phyloP scores from a whole-genome alignment of 305 asterid species.

The Fraxinus greggii region DNA sequence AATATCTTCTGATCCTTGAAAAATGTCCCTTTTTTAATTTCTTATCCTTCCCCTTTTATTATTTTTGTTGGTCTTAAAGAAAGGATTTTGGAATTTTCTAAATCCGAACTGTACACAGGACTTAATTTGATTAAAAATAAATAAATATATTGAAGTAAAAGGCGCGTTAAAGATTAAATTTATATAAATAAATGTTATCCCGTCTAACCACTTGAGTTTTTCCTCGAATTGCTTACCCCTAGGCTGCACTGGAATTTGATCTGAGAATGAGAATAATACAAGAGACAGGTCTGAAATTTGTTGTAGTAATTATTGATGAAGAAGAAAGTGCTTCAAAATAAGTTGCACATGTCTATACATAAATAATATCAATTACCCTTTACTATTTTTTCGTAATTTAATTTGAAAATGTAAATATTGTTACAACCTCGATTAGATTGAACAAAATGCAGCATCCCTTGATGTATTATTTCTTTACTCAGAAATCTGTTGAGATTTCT shows the following conservation, averaged over 20 bases:
- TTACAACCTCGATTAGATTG: neutral
- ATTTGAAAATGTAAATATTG: neutral
- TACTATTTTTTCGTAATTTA: neutral
- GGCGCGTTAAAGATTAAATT: neutral
- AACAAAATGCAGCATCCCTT: neutral
- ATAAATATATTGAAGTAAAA: neutral
- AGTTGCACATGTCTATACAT: neutral
- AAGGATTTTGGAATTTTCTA: neutral
- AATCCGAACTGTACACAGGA: neutral
- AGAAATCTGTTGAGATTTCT: constrained; percentile 52
- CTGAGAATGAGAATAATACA: neutral
- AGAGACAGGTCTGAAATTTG: neutral
- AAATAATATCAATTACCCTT: neutral
- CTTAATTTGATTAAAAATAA: neutral
- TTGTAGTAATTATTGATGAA: neutral
- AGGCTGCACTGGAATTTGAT: neutral
- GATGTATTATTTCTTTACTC: constrained; percentile 23
- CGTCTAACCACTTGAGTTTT: neutral
- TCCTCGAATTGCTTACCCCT: neutral
- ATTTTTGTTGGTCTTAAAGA: too few relatives aligned
- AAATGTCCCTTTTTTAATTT: neutral
- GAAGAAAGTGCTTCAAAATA: neutral
- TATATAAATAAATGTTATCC: neutral
- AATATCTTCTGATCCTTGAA: neutral
- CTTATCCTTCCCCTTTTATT: neutral